Conservation (phyloP, 106 monocot genomes). For the Cymbidium sinense region DNA sequence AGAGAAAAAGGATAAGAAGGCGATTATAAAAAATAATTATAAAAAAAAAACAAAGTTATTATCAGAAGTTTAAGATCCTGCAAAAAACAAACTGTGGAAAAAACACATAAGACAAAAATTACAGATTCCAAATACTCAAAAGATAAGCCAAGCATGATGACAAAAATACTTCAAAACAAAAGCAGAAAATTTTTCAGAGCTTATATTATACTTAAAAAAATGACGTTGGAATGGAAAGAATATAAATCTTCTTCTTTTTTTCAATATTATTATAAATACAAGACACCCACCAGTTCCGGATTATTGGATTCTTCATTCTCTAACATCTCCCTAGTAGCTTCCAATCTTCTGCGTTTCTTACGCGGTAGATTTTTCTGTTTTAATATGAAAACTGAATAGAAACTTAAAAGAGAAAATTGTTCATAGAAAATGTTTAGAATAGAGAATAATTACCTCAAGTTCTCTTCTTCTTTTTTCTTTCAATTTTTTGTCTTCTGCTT, state of each 20-base stretch:
- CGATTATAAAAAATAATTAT: not conserved
- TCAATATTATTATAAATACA: not conserved
- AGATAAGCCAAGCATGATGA: not conserved
- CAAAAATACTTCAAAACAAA: not conserved
- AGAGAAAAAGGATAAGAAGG: not conserved
- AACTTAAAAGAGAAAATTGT: not conserved
- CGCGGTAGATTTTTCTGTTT: slow-evolving; percentile 85
- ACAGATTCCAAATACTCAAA: not conserved
- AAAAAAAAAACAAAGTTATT: not conserved
- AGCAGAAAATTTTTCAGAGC: not conserved
- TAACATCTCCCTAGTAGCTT: slow-evolving; percentile 72
- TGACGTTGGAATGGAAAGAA: not conserved
- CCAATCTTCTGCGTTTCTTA: slow-evolving; percentile 77
- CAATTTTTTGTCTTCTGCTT: slow-evolving; percentile 68
- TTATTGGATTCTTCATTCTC: slow-evolving; percentile 53
- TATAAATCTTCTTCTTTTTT: not conserved
- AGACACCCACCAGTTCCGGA: slow-evolving; percentile 27
- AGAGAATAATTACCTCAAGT: slow-evolving; percentile 49
- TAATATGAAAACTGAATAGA: slow-evolving; percentile 4
- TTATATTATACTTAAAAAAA: not conserved
- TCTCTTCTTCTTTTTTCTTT: slow-evolving; percentile 87
- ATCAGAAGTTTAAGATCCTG: not conserved
- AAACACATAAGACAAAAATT: not conserved
- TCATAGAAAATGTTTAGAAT: not conserved
- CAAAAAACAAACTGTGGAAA: not conserved